Evolutionary conservation across 2,329 filamentous ascomycete genomes (phyloP).

Genomic region (Botrytis sinoallii): DNA sequence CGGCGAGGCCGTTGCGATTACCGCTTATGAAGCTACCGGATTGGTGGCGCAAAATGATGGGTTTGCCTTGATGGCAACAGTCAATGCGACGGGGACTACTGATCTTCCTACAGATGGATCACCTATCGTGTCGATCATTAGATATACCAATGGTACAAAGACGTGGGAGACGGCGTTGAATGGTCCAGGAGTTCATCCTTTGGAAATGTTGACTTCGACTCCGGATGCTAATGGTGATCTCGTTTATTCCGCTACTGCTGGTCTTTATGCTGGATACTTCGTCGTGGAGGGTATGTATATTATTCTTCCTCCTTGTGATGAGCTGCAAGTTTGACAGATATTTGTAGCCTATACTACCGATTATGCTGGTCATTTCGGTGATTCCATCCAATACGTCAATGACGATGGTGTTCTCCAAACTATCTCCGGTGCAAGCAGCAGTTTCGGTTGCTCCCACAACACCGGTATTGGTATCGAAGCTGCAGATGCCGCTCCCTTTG

Average conservation of each 20-base stretch:
- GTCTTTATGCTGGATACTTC: constrained; percentile 60
- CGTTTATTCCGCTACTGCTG: constrained; percentile 54
- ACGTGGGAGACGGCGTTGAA: constrained; percentile 59
- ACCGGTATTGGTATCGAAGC: constrained; percentile 62
- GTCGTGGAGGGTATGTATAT: constrained; percentile 49
- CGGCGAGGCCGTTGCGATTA: constrained; percentile 50
- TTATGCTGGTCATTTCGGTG: constrained; percentile 56
- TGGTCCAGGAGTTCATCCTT: constrained; percentile 50
- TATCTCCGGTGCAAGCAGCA: constrained; percentile 48
- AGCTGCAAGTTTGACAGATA: neutral
- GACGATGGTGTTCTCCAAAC: constrained; percentile 48
- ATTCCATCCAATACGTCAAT: constrained; percentile 49
- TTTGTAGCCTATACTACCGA: constrained; percentile 48
- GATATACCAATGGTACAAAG: constrained; percentile 53
- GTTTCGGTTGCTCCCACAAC: constrained; percentile 63
- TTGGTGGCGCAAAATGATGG: constrained; percentile 61
- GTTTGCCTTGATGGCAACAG: constrained; percentile 55
- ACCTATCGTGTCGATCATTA: constrained; percentile 57
- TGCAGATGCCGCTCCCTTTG: constrained; percentile 48
- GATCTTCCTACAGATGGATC: constrained; percentile 47
- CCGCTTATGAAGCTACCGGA: constrained; percentile 57
- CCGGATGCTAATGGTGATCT: constrained; percentile 62
- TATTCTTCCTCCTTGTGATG: neutral
- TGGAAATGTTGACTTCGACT: constrained; percentile 44
- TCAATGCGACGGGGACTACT: constrained; percentile 50